A percentile compares a stretch with the other conserved stretches of the same genome.
phyloP scores from a whole-genome alignment of 805 yeast species.

The Cyberlindnera bimundalis region DNA sequence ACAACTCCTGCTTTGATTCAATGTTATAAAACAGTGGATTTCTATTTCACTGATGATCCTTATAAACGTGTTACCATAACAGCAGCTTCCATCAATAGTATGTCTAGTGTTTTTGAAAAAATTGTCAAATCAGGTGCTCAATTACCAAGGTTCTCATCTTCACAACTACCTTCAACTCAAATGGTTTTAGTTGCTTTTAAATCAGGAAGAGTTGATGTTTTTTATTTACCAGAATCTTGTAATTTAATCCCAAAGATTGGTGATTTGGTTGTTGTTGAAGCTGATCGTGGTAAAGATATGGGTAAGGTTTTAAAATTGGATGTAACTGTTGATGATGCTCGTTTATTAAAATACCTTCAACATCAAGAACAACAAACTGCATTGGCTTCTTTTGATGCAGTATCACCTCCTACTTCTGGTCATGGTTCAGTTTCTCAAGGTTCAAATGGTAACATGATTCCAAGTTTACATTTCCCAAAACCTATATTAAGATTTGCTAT shows the following conservation, averaged over 20 bases:
- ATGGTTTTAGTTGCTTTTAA: slow-evolving; percentile 72
- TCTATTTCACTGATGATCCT: slow-evolving; percentile 25
- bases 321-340: slow-evolving; percentile 61
- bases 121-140: slow-evolving; percentile 18
- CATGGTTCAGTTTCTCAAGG: neutral
- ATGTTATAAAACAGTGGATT: slow-evolving; percentile 22
- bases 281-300: slow-evolving; percentile 79
- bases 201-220: slow-evolving; percentile 76
- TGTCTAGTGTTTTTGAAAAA: slow-evolving; percentile 12
- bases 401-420: slow-evolving; percentile 7
- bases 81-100: slow-evolving; percentile 8
- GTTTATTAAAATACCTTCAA: slow-evolving; percentile 69
- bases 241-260: slow-evolving; percentile 42
- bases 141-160: slow-evolving; percentile 22
- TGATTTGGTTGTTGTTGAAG: slow-evolving; percentile 77
- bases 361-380: slow-evolving; percentile 69
- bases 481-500: slow-evolving; percentile 75
- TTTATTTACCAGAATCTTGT: slow-evolving; percentile 46
- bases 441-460: slow-evolving; percentile 12
- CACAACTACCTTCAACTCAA: slow-evolving; percentile 28
- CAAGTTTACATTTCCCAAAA: slow-evolving; percentile 50
- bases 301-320: slow-evolving; percentile 71
- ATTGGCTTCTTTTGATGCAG: slow-evolving; percentile 26
- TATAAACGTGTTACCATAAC: slow-evolving; percentile 24
- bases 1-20: slow-evolving; percentile 16